phyloP scores from a whole-genome alignment of 192 early-diverging fungal genomes.

The Backusella parvicylindrica region DNA sequence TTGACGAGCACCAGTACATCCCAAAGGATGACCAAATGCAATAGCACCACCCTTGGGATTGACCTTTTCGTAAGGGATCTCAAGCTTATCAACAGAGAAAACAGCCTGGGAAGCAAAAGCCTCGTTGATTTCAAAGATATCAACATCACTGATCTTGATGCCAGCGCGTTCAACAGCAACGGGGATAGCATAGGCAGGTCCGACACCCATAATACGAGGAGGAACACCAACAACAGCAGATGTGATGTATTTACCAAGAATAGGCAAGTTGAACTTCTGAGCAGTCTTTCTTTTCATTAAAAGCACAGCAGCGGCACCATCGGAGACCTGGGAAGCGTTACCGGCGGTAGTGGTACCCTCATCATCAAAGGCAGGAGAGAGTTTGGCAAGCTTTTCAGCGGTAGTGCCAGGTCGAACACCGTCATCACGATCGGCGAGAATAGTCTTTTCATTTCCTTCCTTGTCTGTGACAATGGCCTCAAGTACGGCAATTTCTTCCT shows the following conservation, averaged over 20 bases:
- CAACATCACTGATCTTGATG: conserved; percentile 56
- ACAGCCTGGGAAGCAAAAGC: conserved; percentile 76
- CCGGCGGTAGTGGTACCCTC: conserved; percentile 92
- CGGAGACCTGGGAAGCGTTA: conserved; percentile 78
- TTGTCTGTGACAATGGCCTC: conserved; percentile 49
- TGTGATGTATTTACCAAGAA: conserved; percentile 57
- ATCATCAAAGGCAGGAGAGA: conserved; percentile 84
- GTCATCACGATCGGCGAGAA: conserved; percentile 54
- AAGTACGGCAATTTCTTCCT: conserved; percentile 63
- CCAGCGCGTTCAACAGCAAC: conserved; percentile 70
- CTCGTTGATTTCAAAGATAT: conserved; percentile 82
- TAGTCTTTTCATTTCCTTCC: conserved; percentile 65
- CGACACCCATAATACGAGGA: conserved; percentile 93
- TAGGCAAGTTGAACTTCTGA: conserved; percentile 46
- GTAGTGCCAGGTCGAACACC: conserved; percentile 74
- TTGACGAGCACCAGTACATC: conserved; percentile 90
- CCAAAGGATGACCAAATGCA: conserved; percentile 97
- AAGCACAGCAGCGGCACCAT: conserved; percentile 74
- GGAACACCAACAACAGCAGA: conserved; percentile 71
- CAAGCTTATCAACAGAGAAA: conserved; percentile 81
- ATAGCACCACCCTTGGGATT: conserved; percentile 97
- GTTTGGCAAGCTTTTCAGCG: conserved; percentile 79
- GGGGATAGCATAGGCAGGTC: conserved; percentile 76
- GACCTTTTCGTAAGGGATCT: conserved; percentile 69
- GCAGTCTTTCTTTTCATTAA: conserved; percentile 65